phyloP scores from a whole-genome alignment of 23 red algal species.

The Cyanidiococcus yangmingshanensis region DNA sequence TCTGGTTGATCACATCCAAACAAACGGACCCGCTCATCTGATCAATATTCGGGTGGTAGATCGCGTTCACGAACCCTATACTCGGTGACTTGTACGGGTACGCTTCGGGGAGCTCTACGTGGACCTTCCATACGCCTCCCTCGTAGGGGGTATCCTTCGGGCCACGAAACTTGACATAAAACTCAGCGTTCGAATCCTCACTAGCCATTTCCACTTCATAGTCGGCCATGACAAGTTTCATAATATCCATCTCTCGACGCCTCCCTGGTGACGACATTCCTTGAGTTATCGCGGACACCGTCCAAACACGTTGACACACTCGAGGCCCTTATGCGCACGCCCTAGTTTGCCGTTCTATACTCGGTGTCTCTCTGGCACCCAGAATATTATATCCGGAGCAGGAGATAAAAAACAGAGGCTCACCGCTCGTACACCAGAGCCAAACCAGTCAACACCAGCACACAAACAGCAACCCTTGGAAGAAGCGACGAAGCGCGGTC shows the following conservation, averaged over 20 bases:
- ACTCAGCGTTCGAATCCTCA: constrained; percentile 78
- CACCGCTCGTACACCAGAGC: no score
- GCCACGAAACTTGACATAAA: constrained; percentile 96
- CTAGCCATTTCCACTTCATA: constrained; percentile 93
- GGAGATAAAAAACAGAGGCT: no score
- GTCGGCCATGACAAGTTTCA: constrained; percentile 99
- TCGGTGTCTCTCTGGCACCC: no score
- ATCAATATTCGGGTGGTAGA: constrained; percentile 98
- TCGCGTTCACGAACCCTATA: constrained; percentile 92
- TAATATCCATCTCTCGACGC: constrained; percentile 91
- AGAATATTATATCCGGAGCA: no score
- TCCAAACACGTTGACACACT: no score
- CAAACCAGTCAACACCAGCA: no score
- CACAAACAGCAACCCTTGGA: no score
- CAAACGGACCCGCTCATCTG: constrained; percentile 97
- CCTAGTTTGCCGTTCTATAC: no score
- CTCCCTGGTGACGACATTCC: constrained; percentile 78
- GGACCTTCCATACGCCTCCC: constrained; percentile 97
- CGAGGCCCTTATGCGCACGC: no score
- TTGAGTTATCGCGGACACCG: no score
- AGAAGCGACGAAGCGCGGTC: no score
- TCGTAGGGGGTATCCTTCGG: constrained; percentile 93
- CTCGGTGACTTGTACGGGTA: constrained; percentile 99
- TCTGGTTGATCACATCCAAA: constrained; percentile 99
- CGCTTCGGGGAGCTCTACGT: constrained; percentile 88